Conservation (phyloP, 75 land plant genomes). For the Larix kaempferi region DNA sequence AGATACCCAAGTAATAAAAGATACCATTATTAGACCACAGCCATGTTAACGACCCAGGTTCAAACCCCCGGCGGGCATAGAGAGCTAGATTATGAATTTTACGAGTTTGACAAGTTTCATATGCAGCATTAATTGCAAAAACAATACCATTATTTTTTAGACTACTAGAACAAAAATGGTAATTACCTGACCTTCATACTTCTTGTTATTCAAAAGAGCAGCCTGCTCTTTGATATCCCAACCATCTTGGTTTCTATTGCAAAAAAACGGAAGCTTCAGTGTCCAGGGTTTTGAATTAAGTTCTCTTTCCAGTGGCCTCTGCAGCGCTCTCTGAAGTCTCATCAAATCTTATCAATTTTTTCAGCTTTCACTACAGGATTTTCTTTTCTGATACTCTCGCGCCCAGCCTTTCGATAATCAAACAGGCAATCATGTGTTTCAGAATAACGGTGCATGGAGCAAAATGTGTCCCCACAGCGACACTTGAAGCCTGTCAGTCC, state of each 20-base stretch:
- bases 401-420: slow-evolving; percentile 64
- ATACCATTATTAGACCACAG: not conserved
- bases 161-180: too few relatives aligned
- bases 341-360: slow-evolving; percentile 26
- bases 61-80: not conserved
- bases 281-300: not conserved
- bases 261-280: not conserved
- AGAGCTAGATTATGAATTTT: not conserved
- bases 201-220: too few relatives aligned
- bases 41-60: not conserved
- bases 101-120: not conserved
- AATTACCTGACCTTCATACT: too few relatives aligned
- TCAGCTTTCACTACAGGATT: slow-evolving; percentile 65
- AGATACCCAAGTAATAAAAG: not conserved
- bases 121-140: too few relatives aligned
- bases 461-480: slow-evolving; percentile 58
- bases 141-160: too few relatives aligned
- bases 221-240: too few relatives aligned
- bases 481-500: slow-evolving; percentile 67
- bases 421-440: slow-evolving; percentile 48
- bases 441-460: slow-evolving; percentile 50
- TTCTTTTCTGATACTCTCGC: slow-evolving; percentile 52
- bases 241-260: too few relatives aligned
- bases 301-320: too few relatives aligned
- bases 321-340: not conserved